Evolutionary conservation across 768 basidiomycete genomes (phyloP), one percentile per base, ranked within the genome.

Genomic region (Leccinum broughii): DNA sequence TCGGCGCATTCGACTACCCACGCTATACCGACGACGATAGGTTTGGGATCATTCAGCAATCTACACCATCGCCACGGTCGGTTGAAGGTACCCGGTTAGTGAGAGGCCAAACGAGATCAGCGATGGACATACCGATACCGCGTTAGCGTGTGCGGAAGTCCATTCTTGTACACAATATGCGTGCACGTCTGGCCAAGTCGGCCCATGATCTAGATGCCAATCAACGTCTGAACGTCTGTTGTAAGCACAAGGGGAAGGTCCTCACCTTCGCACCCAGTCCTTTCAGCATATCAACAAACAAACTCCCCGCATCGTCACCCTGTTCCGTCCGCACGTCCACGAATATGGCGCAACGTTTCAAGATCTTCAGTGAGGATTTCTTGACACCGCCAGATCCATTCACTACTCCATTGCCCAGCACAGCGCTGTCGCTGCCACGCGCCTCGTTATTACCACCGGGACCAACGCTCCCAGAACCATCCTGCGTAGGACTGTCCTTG

Each of bases 1-100:
- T 94, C 92, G 2, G 83, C 88, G 64, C 92, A 95, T 68, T 92
- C 87, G 2, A 94, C 90, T 5, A 95, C 89, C 93, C 93, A 95
- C 17, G 85, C 88, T 64, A 94, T 91, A 8, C 92, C 90, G 15
- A 96, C 89, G 15, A 93, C 86, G 26, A 77, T 64, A 0, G 93
- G 93, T 67, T 87, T 81, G 68, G 72, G 90, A 44, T 92, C 87
- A 50, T 84, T 77, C 24, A 91, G 75, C 52, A 85, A 69, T 55
- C 89, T 90, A 35, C 10, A 49, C 14, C 39, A 32, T 30, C 44
- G 3, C 26, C 44, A 22, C 24, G n/a, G 6, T 59, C 9, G 35
- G 46, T 51, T 37, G 8, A n/a, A 37, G 11, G 22, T 15, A n/a
- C 24, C 24, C 24, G 24, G 24, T 24, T 24, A 24, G 24, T 24